Base-by-base conservation (phyloP, 139 green algal genomes). In the Nannochloris sp. region DNA sequence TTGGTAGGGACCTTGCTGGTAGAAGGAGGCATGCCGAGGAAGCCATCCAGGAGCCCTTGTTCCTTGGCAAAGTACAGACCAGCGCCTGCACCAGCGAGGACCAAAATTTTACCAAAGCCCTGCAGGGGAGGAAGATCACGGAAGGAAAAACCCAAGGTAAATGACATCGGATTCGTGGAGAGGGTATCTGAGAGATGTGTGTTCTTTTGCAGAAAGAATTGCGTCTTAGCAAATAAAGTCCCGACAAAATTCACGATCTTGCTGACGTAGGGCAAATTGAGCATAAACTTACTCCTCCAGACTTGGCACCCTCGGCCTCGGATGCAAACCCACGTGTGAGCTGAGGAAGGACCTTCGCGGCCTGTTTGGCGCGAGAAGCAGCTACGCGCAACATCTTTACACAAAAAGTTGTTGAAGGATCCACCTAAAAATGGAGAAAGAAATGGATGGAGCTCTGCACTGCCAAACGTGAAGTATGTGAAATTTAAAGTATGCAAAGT, bases 31-130 rank as follows among this genome's bases (percentile, higher is more conserved):
- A 44, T 36, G 10, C 77, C 78, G 36, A 81, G 27, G 3, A 83
- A 7, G 4, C 5, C 34, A 5, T 78, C 78, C 34, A 84, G 58
- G 12, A 68, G 47, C 6, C 78, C 78, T 23, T 68, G 30, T 35
- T 83, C 55, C 54, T 80, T 77, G 25, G 78, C 78, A 67, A 65
- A 77, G 45, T 75, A 83, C 12, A 78, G 27, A 3, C 67, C 78
- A 12, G 30, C 78, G 5, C 42, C 63, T 1, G 37, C 63, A 32
- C 69, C 77, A 25, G 55, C 32, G 4, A 83, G 15, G n/a, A 29
- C 73, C 0, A 84, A 37, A 10, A 82, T 38, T 13, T 67, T 31
- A 8, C 48, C 37, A 0, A 76, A 3, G 1, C 39, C 12, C 37
- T 45, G 37, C 37, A 45, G 37, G n/a, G n/a, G n/a, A n/a, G n/a